These are phyloP conservation scores for Allium fistulosum DNA, from an alignment of 106 monocot species.

Conservation along the genomic window DNA sequence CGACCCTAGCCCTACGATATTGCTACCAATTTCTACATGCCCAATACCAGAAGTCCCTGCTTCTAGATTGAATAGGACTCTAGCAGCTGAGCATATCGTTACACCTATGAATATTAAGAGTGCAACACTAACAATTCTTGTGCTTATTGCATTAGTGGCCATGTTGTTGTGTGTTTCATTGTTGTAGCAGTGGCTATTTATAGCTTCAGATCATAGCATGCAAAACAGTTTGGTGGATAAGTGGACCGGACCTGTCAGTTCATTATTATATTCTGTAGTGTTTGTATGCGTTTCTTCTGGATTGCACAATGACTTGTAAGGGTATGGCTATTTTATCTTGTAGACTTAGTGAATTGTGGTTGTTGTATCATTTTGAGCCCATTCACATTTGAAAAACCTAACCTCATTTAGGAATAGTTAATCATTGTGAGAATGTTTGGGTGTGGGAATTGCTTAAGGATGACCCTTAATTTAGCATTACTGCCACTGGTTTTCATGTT, in stretches of 20 bases:
- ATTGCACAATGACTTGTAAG: constrained; percentile 2
- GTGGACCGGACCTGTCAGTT: not conserved
- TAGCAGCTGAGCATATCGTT: constrained; percentile 21
- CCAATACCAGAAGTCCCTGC: constrained; percentile 4
- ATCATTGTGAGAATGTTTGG: too few relatives aligned
- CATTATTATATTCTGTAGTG: not conserved
- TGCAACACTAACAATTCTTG: constrained; percentile 5
- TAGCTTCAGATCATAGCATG: constrained; percentile 2
- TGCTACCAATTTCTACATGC: not conserved
- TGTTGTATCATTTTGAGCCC: too few relatives aligned
- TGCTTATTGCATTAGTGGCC: not conserved
- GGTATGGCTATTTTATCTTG: not conserved
- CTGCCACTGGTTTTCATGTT: too few relatives aligned
- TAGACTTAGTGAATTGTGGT: too few relatives aligned
- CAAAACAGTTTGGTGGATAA: not conserved
- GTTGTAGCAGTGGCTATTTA: not conserved
- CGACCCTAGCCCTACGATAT: not conserved
- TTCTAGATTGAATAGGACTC: constrained; percentile 12
- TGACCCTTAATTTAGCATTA: too few relatives aligned
- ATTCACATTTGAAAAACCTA: too few relatives aligned
- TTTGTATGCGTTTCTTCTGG: constrained; percentile 14
- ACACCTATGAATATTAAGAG: constrained; percentile 13
- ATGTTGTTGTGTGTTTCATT: constrained; percentile 1
- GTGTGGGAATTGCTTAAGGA: too few relatives aligned
- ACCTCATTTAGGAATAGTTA: too few relatives aligned